Conservation (phyloP, 1,284 basidiomycete genomes). For the Malassezia sympodialis region DNA sequence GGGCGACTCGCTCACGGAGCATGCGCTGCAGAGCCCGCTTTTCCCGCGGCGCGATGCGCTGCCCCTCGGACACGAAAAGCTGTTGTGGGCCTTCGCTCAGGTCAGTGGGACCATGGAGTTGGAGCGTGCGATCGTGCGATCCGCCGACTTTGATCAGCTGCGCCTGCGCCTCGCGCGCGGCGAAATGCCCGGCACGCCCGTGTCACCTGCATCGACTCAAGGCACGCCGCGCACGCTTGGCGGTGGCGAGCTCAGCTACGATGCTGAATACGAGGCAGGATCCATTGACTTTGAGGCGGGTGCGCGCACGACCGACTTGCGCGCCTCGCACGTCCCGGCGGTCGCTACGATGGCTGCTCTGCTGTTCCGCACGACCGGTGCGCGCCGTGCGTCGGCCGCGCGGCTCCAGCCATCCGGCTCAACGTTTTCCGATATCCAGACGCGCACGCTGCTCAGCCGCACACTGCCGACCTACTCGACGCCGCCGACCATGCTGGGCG, state of each 20-base stretch:
- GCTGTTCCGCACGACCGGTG: not conserved
- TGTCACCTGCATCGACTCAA: slow-evolving; percentile 20
- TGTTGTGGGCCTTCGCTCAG: slow-evolving; percentile 79
- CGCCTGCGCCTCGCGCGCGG: slow-evolving; percentile 45
- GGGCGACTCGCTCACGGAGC: slow-evolving; percentile 9
- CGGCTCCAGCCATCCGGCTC: slow-evolving; percentile 51
- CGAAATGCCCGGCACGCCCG: slow-evolving; percentile 26
- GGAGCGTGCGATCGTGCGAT: slow-evolving; percentile 50
- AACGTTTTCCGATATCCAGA: slow-evolving; percentile 55
- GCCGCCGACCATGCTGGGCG: slow-evolving; percentile 70
- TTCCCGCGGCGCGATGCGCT: slow-evolving; percentile 20
- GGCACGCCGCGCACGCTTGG: slow-evolving; percentile 29
- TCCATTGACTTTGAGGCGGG: slow-evolving; percentile 18
- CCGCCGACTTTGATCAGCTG: slow-evolving; percentile 48
- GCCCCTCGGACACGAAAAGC: slow-evolving; percentile 56
- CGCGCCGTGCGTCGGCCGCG: not conserved
- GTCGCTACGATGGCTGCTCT: slow-evolving; percentile 14
- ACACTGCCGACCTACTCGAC: slow-evolving; percentile 69
- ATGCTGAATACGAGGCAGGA: slow-evolving; percentile 14
- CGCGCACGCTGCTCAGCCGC: slow-evolving; percentile 44
- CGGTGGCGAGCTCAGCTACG: slow-evolving; percentile 34
- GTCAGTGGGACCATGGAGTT: slow-evolving; percentile 61
- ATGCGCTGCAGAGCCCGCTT: slow-evolving; percentile 19
- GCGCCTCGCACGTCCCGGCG: slow-evolving; percentile 9
- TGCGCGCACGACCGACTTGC: not conserved